These are phyloP conservation scores for Talaromyces sp. DNA, from an alignment of 2,329 filamentous ascomycete species.

Conservation along the genomic window DNA sequence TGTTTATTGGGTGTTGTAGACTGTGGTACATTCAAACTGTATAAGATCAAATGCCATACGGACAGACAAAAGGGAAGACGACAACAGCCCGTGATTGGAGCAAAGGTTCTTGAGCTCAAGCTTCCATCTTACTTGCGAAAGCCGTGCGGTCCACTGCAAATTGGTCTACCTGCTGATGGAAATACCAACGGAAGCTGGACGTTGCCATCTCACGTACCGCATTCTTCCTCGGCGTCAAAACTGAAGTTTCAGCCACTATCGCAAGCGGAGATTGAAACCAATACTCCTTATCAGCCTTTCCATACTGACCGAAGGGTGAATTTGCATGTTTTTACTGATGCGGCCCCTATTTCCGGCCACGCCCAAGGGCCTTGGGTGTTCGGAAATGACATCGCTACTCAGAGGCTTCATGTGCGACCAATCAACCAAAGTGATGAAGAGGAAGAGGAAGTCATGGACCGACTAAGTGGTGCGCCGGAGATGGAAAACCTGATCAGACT, in stretches of 20 bases:
- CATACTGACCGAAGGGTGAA: constrained; percentile 83
- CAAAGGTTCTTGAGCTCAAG: constrained; percentile 64
- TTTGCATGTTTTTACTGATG: constrained; percentile 63
- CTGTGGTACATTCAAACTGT: constrained; percentile 44
- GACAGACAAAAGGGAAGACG: constrained; percentile 55
- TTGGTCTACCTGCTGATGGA: constrained; percentile 51
- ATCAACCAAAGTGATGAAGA: constrained; percentile 42
- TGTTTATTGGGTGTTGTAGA: constrained; percentile 46
- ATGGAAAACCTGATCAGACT: constrained; percentile 53
- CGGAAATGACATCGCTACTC: constrained; percentile 48
- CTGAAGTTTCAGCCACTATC: constrained; percentile 56
- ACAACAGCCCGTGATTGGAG: constrained; percentile 52
- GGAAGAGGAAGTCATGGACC: constrained; percentile 27
- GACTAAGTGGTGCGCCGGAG: constrained; percentile 34
- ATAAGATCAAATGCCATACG: constrained; percentile 40
- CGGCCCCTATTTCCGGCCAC: constrained; percentile 40
- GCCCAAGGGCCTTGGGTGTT: constrained; percentile 51
- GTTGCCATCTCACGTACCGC: constrained; percentile 37
- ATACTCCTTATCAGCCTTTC: constrained; percentile 92
- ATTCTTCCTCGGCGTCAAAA: constrained; percentile 41
- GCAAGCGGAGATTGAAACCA: constrained; percentile 91
- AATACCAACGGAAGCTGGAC: constrained; percentile 41
- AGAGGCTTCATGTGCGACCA: constrained; percentile 47
- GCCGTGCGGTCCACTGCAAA: constrained; percentile 55
- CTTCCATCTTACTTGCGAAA: constrained; percentile 62